These are phyloP conservation scores for Seiridium unicorne DNA, from an alignment of 2,329 filamentous ascomycete species.

Conservation along the genomic window DNA sequence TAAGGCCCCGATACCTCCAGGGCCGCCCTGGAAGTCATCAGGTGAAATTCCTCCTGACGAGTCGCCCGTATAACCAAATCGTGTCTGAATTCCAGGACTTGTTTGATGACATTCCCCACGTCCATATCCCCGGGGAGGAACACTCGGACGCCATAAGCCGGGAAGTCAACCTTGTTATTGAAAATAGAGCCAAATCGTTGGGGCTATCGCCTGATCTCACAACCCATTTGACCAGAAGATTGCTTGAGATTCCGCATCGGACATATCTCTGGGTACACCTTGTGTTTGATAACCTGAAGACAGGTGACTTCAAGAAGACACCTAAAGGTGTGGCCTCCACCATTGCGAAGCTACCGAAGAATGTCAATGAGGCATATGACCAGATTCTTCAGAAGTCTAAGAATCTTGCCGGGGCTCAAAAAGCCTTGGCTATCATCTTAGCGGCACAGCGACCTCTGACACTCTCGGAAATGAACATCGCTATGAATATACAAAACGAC, in stretches of 20 bases:
- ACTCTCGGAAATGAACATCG: slow-evolving; percentile 26
- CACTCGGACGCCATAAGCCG: slow-evolving; percentile 30
- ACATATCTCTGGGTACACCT: slow-evolving; percentile 38
- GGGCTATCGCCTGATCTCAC: slow-evolving; percentile 14
- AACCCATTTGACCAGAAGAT: slow-evolving; percentile 14
- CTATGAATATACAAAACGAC: slow-evolving; percentile 10
- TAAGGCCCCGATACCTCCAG: background rate
- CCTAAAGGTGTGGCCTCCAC: slow-evolving; percentile 14
- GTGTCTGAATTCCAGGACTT: slow-evolving; percentile 18
- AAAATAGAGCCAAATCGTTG: slow-evolving; percentile 21
- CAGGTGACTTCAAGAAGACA: background rate
- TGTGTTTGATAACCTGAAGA: slow-evolving; percentile 29
- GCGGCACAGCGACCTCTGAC: slow-evolving; percentile 23
- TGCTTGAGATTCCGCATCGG: slow-evolving; percentile 22
- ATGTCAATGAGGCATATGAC: slow-evolving; percentile 27
- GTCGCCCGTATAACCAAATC: slow-evolving; percentile 31
- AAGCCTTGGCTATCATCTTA: slow-evolving; percentile 22
- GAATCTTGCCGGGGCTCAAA: slow-evolving; percentile 3
- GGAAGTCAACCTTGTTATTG: slow-evolving; percentile 34
- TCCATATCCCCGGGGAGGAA: slow-evolving; percentile 34
- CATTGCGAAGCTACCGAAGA: slow-evolving; percentile 23
- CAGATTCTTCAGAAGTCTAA: slow-evolving; percentile 23
- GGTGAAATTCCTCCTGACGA: slow-evolving; percentile 34
- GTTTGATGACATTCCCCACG: slow-evolving; percentile 2
- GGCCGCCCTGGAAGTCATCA: background rate